Evolutionary conservation across 805 yeast species (phyloP).

Genomic region (Saturnispora saitoi): DNA sequence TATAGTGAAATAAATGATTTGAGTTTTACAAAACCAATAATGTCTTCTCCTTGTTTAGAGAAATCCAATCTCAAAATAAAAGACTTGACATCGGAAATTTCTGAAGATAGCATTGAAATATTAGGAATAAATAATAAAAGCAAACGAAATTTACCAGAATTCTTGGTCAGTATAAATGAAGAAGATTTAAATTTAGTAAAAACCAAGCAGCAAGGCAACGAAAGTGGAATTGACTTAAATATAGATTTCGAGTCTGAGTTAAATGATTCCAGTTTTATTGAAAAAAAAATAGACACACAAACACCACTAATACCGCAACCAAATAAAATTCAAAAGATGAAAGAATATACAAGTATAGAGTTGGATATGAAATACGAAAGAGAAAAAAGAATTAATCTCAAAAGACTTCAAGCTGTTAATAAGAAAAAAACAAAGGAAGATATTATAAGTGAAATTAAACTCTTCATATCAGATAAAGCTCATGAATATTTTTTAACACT

Average conservation of each 20-base stretch:
- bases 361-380: neutral
- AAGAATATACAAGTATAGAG: neutral
- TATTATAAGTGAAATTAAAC: slow-evolving; percentile 1
- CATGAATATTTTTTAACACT: slow-evolving; percentile 12
- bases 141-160: neutral
- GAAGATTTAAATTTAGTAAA: too few relatives aligned
- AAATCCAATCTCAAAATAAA: neutral
- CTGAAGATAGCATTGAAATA: slow-evolving; percentile 4
- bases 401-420: neutral
- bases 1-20: too few relatives aligned
- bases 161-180: neutral
- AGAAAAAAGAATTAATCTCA: neutral
- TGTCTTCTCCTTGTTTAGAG: neutral
- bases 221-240: neutral
- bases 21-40: neutral
- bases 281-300: too few relatives aligned
- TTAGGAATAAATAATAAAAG: neutral
- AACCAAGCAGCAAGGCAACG: neutral
- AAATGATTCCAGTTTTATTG: too few relatives aligned
- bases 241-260: too few relatives aligned
- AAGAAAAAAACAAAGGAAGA: slow-evolving; percentile 3
- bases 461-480: neutral
- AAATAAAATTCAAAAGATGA: neutral
- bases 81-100: neutral
- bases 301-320: neutral